Evolutionary conservation across 2,329 filamentous ascomycete species (phyloP), one percentile per base, ranked within the genome.

Genomic region (Botrytis fabae): DNA sequence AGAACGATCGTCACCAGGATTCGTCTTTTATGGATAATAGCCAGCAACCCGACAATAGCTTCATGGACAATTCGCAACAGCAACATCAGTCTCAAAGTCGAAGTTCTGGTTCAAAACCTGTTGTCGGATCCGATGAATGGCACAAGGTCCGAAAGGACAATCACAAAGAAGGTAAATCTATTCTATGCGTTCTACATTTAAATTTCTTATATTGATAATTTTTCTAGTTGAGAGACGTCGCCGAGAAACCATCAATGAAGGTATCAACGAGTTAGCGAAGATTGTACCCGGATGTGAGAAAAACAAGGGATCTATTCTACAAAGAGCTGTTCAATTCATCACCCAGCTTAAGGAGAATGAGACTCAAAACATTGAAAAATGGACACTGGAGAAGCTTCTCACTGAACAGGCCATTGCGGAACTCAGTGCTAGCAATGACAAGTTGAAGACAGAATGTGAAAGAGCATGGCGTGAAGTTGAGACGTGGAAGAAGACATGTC

Each of bases 231-330:
- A 99, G 84, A 94, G 96, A 74, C 93, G 96, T 74, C 94, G 96
- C 62, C 93, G 96, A 76, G 96, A 99, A 83, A 98, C 96, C 0
- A 99, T 99, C 82, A 99, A 99, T 77, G 96, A 99, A 83, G 96
- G 96, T 68, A 99, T 99, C 78, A 98, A 98, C 80, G 96, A 98
- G 83, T 89, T 99, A 44, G 93, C 95, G 77, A 98, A 98, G 85
- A 97, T 99, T 77, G 96, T 99, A 0, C 96, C 96, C 0, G 94
- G 94, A 22, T 98, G 95, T 80, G 96, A 99, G 83, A 99, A 98
- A 87, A 98, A 99, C 86, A 99, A 99, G 84, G 96, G 96, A 0
- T 97, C 94, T 3, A 98, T 99, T 76, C 86, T 99, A 54, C 93
- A 97, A 81, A 93, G 95, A 48, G 94, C 96, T 0, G 95, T 98